These are phyloP conservation scores for Pseudogymnoascus sp. DNA, from an alignment of 2,329 filamentous ascomycete species.

Conservation along the genomic window DNA sequence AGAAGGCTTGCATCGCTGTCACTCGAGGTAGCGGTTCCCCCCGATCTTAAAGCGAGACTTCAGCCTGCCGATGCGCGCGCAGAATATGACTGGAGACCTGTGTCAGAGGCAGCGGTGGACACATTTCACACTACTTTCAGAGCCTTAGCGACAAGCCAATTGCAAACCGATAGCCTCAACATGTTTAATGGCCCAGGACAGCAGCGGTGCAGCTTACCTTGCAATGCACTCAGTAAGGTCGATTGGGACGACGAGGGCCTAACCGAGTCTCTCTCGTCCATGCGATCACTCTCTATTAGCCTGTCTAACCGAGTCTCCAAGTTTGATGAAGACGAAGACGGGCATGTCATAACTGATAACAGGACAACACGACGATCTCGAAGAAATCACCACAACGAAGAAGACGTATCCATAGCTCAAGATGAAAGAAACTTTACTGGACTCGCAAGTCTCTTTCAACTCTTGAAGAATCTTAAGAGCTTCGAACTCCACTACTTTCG, in stretches of 20 bases:
- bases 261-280: not conserved
- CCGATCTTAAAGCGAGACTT: not conserved
- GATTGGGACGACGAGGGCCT: not conserved
- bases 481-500: not conserved
- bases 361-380: no score
- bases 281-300: not conserved
- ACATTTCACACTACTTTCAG: not conserved
- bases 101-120: not conserved
- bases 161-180: not conserved
- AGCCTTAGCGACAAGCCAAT: not conserved
- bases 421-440: not conserved
- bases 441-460: not conserved
- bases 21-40: not conserved
- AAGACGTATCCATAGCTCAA: not conserved
- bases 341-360: not conserved
- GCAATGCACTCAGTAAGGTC: not conserved
- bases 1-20: not conserved
- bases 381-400: not conserved
- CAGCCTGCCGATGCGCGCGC: not conserved
- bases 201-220: not conserved
- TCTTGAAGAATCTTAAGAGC: not conserved
- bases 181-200: not conserved
- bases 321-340: not conserved
- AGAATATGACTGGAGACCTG: not conserved
- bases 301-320: not conserved